Evolutionary conservation across 2,329 filamentous ascomycete species (phyloP), one percentile per base, ranked within the genome.

Genomic region (Xylaria sp.): DNA sequence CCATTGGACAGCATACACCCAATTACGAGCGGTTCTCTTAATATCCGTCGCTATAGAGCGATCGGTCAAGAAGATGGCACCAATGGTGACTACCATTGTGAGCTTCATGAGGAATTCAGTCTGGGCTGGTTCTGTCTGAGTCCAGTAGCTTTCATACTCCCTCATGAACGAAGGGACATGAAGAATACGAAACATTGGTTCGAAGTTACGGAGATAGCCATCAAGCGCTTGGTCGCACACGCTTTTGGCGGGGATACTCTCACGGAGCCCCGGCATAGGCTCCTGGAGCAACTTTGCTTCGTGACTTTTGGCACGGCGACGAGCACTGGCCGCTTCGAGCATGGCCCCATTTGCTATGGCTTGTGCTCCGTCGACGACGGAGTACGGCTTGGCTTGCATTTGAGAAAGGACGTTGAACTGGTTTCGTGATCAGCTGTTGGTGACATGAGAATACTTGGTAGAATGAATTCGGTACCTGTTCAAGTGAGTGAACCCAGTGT

Each of bases 1-100:
- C 64, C 69, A 73, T 47, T 76, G 73, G 5, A 73, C 72, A 53
- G 69, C 71, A 61, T 75, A 72, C 22, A 74, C 59, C 74, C 76
- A 77, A 44, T 73, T 72, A 29, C 71, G 72, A 56, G 73, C 73
- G 10, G 68, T 66, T n/a, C 55, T 54, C 29, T 72, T 68, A 17
- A 76, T 70, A 17, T 63, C 68, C 27, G 66, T 55, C 22, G 70
- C 69, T 5, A 56, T 22, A n/a, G 64, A 61, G 22, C 60, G 57
- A 25, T 72, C 65, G 2, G 61, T 42, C 29, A 73, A 63, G 53
- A 75, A 74, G 25, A 72, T 65, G 22, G 66, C 68, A 3, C 74
- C 73, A 15, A 76, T 63, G 3, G 73, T 67, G 17, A 76, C 50
- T 9, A 74, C 63, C 68, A 75, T 71, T 27, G 71, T 63, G n/a